Evolutionary conservation across 495 filamentous ascomycete genomes (phyloP).

Genomic region (Alectoria sarmentosa): DNA sequence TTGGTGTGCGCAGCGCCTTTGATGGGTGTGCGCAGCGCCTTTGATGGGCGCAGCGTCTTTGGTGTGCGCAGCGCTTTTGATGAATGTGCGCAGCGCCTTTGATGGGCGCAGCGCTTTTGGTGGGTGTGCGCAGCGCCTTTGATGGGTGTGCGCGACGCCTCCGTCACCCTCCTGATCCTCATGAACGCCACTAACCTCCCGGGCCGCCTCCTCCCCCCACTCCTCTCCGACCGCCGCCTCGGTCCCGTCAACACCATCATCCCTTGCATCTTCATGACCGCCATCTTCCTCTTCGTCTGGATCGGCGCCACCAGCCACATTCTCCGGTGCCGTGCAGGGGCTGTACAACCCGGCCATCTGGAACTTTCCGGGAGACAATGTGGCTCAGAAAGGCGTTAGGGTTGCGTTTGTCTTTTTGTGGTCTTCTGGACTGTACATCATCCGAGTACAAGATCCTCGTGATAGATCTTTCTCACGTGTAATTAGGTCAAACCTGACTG

Average conservation of each 20-base stretch:
- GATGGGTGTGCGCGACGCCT: too few species aligned
- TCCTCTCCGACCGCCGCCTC: conserved; percentile 54
- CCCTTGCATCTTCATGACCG: conserved; percentile 45
- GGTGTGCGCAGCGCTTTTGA: too few species aligned
- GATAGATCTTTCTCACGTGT: too few species aligned
- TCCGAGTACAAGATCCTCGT: too few species aligned
- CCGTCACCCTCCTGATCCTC: conserved; percentile 58
- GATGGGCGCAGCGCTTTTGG: too few species aligned
- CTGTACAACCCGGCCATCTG: conserved; percentile 48
- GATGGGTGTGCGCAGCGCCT: too few species aligned
- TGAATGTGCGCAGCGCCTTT: too few species aligned
- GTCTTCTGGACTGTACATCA: background rate
- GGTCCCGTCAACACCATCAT: conserved; percentile 59
- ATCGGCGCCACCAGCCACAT: conserved; percentile 44
- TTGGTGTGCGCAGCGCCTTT: too few species aligned
- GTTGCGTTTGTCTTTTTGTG: conserved; percentile 81
- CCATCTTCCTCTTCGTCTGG: conserved; percentile 56
- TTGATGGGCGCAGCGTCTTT: too few species aligned
- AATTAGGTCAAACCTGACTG: too few species aligned
- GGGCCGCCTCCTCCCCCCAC: conserved; percentile 58
- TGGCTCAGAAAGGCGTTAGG: conserved; percentile 60
- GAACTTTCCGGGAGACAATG: conserved; percentile 36
- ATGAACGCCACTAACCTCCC: conserved; percentile 63
- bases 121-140: too few species aligned
- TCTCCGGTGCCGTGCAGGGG: conserved; percentile 60